phyloP scores from a whole-genome alignment of 2,329 filamentous ascomycete species.

The Ophiostoma sp. region DNA sequence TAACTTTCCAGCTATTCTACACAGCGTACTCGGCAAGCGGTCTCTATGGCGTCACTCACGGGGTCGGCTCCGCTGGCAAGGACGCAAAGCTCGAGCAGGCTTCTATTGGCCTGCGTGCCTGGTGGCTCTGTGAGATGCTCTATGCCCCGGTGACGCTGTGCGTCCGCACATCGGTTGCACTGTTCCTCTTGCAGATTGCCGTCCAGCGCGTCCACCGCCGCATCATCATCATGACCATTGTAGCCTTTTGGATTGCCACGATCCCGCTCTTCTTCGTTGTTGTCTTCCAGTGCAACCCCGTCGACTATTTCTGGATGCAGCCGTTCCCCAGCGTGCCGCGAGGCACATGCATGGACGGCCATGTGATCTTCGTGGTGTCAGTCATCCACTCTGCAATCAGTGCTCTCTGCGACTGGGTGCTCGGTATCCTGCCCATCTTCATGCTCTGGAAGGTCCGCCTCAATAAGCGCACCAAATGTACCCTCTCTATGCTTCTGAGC shows the following conservation, averaged over 20 bases:
- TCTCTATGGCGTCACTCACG: constrained; percentile 33
- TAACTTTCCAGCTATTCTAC: constrained; percentile 33
- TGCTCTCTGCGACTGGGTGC: constrained; percentile 46
- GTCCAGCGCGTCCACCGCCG: constrained; percentile 33
- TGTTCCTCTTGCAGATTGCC: constrained; percentile 40
- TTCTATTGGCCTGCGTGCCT: constrained; percentile 32
- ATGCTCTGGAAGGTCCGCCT: constrained; percentile 49
- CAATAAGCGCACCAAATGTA: constrained; percentile 41
- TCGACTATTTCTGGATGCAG: constrained; percentile 45
- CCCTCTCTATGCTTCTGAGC: constrained; percentile 43
- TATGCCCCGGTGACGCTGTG: constrained; percentile 39
- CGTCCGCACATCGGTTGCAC: constrained; percentile 39
- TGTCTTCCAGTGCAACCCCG: constrained; percentile 45
- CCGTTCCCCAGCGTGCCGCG: constrained; percentile 29
- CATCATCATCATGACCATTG: constrained; percentile 37
- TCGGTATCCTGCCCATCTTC: constrained; percentile 46
- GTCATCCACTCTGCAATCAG: constrained; percentile 44
- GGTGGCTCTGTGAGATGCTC: constrained; percentile 39
- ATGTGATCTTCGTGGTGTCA: constrained; percentile 39
- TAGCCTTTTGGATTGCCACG: constrained; percentile 29
- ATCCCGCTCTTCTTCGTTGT: constrained; percentile 23
- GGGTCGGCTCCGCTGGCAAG: constrained; percentile 30
- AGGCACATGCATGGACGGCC: constrained; percentile 39
- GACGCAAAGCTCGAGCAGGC: constrained; percentile 28
- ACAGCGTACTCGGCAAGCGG: constrained; percentile 32